phyloP scores from a whole-genome alignment of 1,284 basidiomycete genomes.

The Cryptococcus depauperatus region DNA sequence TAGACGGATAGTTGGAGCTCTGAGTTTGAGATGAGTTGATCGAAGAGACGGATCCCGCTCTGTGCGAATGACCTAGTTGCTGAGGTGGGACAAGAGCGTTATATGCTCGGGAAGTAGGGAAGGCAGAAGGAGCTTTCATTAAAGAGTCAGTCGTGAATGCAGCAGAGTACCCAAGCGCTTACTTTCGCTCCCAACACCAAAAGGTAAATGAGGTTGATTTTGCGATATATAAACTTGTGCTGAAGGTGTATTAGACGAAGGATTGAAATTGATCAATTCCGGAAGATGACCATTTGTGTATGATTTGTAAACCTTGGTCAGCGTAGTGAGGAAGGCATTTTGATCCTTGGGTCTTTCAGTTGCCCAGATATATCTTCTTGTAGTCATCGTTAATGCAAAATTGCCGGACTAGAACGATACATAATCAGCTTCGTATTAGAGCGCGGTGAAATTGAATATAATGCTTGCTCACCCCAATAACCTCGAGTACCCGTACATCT shows the following conservation, averaged over 20 bases:
- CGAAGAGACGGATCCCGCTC: constrained; percentile 13
- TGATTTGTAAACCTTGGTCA: constrained; percentile 62
- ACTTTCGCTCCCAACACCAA: constrained; percentile 1
- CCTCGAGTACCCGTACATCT: constrained; percentile 71
- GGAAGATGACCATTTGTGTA: constrained; percentile 53
- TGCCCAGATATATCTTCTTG: constrained; percentile 73
- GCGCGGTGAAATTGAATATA: background rate
- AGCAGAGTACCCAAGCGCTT: background rate
- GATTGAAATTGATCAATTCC: constrained; percentile 38
- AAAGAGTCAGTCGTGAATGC: background rate
- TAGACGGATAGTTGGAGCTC: constrained; percentile 8
- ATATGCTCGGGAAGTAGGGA: constrained; percentile 3
- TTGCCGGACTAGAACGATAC: constrained; percentile 52
- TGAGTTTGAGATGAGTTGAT: constrained; percentile 7
- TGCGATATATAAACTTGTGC: no score
- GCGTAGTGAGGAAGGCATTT: constrained; percentile 57
- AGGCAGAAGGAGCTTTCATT: background rate
- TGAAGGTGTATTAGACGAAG: constrained; percentile 5
- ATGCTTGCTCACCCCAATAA: constrained; percentile 52
- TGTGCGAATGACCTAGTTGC: constrained; percentile 14
- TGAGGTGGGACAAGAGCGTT: constrained; percentile 10
- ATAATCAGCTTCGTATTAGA: background rate
- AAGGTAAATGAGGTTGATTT: background rate
- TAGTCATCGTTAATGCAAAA: constrained; percentile 72
- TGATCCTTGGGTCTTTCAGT: constrained; percentile 69